phyloP scores from a whole-genome alignment of 192 early-diverging fungal genomes.

The Dissophora ornata region DNA sequence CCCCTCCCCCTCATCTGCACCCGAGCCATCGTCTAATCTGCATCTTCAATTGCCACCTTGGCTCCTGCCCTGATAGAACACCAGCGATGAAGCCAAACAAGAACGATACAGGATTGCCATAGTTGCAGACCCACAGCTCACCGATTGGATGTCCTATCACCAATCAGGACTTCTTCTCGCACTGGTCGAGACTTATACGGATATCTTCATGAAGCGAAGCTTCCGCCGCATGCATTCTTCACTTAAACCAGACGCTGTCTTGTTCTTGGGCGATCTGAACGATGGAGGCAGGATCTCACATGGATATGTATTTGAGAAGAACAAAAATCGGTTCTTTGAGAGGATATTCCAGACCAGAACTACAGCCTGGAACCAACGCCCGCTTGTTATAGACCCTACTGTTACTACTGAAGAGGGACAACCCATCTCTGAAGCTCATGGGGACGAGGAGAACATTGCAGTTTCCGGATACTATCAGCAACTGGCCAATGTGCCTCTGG shows the following conservation, averaged over 20 bases:
- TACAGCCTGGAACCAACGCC: conserved; percentile 16
- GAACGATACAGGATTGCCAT: conserved; percentile 67
- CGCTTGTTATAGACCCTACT: conserved; percentile 11
- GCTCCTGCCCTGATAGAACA: neutral
- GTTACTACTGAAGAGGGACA: too few species aligned
- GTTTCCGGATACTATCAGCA: neutral
- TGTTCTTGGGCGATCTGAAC: conserved; percentile 90
- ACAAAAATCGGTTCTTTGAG: conserved; percentile 29
- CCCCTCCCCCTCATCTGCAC: too few species aligned
- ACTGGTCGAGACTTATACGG: conserved; percentile 82
- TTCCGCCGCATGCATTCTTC: conserved; percentile 68
- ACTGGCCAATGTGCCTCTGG: conserved; percentile 4
- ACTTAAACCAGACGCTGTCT: conserved; percentile 68
- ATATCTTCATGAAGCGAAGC: conserved; percentile 85
- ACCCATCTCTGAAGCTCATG: too few species aligned
- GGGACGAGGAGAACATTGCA: neutral
- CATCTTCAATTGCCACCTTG: neutral
- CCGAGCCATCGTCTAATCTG: neutral
- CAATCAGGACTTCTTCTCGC: conserved; percentile 69
- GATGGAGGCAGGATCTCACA: conserved; percentile 74
- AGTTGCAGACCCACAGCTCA: conserved; percentile 93
- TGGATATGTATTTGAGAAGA: conserved; percentile 24
- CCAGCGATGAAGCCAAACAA: neutral
- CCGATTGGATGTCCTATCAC: conserved; percentile 87
- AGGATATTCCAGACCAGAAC: neutral